These are phyloP conservation scores for Nakaseomyces bracarensis DNA, from an alignment of 1,139 yeast genomes.

Conservation along the genomic window DNA sequence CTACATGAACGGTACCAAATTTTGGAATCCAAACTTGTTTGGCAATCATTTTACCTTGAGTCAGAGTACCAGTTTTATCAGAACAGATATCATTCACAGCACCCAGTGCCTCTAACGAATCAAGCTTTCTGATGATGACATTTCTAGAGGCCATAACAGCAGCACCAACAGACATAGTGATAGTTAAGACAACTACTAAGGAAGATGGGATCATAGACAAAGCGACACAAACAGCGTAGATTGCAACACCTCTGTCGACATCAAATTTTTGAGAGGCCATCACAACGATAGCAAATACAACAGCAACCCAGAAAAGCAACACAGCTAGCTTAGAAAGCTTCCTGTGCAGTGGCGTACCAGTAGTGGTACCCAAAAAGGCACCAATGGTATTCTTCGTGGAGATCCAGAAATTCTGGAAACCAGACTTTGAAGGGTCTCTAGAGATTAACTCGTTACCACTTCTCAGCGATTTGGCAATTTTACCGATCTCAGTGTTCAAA, in stretches of 20 bases:
- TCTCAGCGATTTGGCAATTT: conserved; percentile 84
- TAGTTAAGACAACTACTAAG: conserved; percentile 92
- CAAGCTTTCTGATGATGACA: conserved; percentile 88
- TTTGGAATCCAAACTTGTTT: conserved; percentile 81
- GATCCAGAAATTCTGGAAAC: conserved; percentile 27
- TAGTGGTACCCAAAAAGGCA: conserved; percentile 62
- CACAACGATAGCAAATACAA: conserved; percentile 80
- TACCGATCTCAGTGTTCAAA: conserved; percentile 81
- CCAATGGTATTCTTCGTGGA: conserved; percentile 49
- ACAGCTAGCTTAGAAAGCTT: conserved; percentile 95
- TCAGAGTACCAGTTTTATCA: conserved; percentile 93
- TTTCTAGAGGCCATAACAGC: conserved; percentile 88
- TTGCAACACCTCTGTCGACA: conserved; percentile 91
- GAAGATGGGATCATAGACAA: conserved; percentile 99
- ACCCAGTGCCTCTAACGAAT: conserved; percentile 92
- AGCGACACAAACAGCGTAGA: conserved; percentile 90
- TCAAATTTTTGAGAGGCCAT: conserved; percentile 78
- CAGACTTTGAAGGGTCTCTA: conserved; percentile 40
- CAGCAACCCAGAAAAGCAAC: conserved; percentile 70
- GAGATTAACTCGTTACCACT: conserved; percentile 73
- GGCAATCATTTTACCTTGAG: conserved; percentile 92
- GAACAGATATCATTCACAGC: conserved; percentile 93
- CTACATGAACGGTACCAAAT: conserved; percentile 56
- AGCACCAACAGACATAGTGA: conserved; percentile 91
- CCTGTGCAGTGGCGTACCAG: conserved; percentile 87